phyloP scores from a whole-genome alignment of 2,329 filamentous ascomycete genomes.

The Davidsoniella neocaledoniae region DNA sequence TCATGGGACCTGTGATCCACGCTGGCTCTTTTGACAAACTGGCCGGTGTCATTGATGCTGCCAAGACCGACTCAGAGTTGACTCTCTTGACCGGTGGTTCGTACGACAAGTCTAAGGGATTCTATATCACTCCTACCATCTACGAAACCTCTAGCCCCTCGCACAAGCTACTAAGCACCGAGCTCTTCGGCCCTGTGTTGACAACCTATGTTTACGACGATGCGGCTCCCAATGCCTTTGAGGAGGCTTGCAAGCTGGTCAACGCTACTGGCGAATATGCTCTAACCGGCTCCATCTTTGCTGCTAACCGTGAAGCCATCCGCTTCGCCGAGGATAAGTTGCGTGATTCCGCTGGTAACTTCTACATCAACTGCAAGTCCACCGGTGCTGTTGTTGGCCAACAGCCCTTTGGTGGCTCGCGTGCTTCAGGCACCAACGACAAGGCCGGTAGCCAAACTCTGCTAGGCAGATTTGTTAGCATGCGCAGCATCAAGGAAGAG shows the following conservation, averaged over 20 bases:
- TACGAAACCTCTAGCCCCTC: constrained; percentile 58
- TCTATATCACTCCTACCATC: constrained; percentile 70
- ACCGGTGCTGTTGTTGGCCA: constrained; percentile 58
- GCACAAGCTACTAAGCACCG: constrained; percentile 58
- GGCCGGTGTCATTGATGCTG: constrained; percentile 56
- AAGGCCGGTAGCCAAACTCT: constrained; percentile 52
- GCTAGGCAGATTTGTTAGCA: constrained; percentile 48
- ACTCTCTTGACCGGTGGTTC: constrained; percentile 59
- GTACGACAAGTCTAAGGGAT: constrained; percentile 63
- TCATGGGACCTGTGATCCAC: constrained; percentile 80
- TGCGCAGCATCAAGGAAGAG: constrained; percentile 59
- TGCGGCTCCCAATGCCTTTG: constrained; percentile 36
- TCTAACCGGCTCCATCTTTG: constrained; percentile 62
- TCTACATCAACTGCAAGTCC: constrained; percentile 75
- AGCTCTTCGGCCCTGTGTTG: constrained; percentile 70
- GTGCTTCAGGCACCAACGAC: constrained; percentile 56
- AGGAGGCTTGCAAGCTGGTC: constrained; percentile 42
- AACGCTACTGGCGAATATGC: constrained; percentile 62
- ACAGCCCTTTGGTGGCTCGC: constrained; percentile 53
- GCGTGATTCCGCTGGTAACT: constrained; percentile 61
- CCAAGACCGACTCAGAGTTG: constrained; percentile 58
- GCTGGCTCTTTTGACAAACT: constrained; percentile 68
- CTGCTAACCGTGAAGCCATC: constrained; percentile 47
- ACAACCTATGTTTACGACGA: constrained; percentile 67
- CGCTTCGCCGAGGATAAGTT: constrained; percentile 54